These are phyloP conservation scores for Aspergillus cejpii DNA, from an alignment of 2,329 filamentous ascomycete genomes.

Conservation along the genomic window DNA sequence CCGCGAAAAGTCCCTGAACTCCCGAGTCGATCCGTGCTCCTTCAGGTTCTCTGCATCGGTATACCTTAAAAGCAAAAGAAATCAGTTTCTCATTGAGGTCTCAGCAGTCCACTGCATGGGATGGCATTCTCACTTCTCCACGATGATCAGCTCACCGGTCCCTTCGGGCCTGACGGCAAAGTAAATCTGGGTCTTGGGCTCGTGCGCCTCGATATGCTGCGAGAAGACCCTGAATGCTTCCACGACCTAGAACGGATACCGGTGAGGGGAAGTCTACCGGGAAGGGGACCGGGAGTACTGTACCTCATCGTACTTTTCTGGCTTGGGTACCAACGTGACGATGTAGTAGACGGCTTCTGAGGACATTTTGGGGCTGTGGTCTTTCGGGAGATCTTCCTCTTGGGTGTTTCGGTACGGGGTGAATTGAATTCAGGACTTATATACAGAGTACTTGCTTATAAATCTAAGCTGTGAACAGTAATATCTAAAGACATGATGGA, in stretches of 20 bases:
- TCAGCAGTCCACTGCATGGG: too few species aligned
- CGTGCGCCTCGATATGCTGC: constrained; percentile 12
- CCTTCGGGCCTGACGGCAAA: constrained; percentile 14
- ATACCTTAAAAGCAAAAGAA: too few species aligned
- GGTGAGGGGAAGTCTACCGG: too few species aligned
- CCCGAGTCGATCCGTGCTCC: constrained; percentile 10
- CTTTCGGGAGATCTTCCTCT: too few species aligned
- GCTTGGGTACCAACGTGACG: constrained; percentile 18
- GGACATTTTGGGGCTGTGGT: constrained; percentile 7
- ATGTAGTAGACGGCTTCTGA: constrained; percentile 15
- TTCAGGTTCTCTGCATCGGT: constrained; percentile 15
- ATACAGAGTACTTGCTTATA: background rate
- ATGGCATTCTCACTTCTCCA: constrained; percentile 21
- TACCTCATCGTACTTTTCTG: constrained; percentile 17
- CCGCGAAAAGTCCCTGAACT: constrained; percentile 15
- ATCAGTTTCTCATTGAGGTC: too few species aligned
- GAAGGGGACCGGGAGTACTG: too few species aligned
- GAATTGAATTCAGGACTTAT: too few species aligned
- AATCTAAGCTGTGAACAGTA: background rate
- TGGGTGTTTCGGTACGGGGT: background rate
- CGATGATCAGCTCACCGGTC: constrained; percentile 15
- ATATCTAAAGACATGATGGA: background rate
- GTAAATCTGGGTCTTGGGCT: constrained; percentile 20
- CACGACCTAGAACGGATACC: too few species aligned
- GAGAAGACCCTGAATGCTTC: constrained; percentile 15